Base-by-base conservation (phyloP, 495 filamentous ascomycete genomes). In the Umbilicaria muhlenbergii region DNA sequence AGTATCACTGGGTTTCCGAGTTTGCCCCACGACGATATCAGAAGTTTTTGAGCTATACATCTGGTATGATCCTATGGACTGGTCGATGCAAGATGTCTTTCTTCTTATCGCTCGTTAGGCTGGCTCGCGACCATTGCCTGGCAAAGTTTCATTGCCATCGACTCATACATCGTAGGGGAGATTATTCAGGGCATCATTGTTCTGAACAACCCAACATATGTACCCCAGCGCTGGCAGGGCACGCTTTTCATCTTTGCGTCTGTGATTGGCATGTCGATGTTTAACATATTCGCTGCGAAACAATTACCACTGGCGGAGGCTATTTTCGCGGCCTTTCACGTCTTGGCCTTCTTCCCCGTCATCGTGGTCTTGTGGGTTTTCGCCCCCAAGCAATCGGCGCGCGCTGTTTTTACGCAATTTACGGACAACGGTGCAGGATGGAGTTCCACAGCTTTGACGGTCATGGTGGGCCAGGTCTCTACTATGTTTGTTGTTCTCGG, bases 61-160 rank as follows among this genome's bases (percentile, higher is more conserved):
- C 63, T 14, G 65, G 67, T 57, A 38, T n/a, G 24, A 28, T 28
- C 24, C 8, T 28, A 47, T 10, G 36, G 40, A 6, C n/a, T 2
- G 24, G 1, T 5, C n/a, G 18, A 38, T 5, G 40, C 43, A 11
- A 21, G 19, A 39, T 18, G n/a, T 8, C 18, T 12, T 39, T n/a
- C 10, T 14, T 12, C 18, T 31, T 16, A 15, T 43, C 21, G 3
- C 41, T n/a, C 4, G 14, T 43, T 42, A 66, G 69, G 70, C 11
- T 80, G 75, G 76, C 57, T 80, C n/a, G 71, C 59, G 14, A 65
- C 67, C 10, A 64, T 72, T 31, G 74, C 68, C 11, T 79, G 76
- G 75, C 70, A 77, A 55, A 66, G 66, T 15, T 17, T 54, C 11
- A 42, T 52, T 34, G 47, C 41, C 15, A 39, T 52, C 12, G 52